Evolutionary conservation across 2,329 filamentous ascomycete genomes (phyloP).

Genomic region (Sporothrix globosa): DNA sequence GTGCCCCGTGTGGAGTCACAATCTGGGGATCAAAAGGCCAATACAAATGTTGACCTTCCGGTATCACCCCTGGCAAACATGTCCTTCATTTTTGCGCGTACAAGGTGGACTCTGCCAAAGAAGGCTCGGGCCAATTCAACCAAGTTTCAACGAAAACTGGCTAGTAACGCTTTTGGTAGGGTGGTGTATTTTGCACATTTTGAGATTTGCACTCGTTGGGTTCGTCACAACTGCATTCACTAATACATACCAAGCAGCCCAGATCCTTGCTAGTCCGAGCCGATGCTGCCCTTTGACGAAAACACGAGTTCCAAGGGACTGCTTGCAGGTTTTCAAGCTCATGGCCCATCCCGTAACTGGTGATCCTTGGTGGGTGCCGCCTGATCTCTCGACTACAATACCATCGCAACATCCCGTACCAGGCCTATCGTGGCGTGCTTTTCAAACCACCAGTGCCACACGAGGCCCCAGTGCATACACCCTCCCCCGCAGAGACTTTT

Average conservation of each 20-base stretch:
- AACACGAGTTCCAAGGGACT: slow-evolving; percentile 47
- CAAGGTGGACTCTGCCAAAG: slow-evolving; percentile 49
- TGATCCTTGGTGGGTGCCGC: slow-evolving; percentile 60
- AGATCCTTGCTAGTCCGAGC: slow-evolving; percentile 37
- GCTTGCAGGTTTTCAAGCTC: slow-evolving; percentile 65
- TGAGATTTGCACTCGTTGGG: background rate
- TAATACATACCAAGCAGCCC: slow-evolving; percentile 50
- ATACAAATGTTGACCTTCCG: slow-evolving; percentile 45
- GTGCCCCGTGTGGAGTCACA: background rate
- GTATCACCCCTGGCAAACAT: slow-evolving; percentile 60
- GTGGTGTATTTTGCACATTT: background rate
- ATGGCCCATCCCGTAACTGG: slow-evolving; percentile 58
- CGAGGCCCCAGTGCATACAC: slow-evolving; percentile 38
- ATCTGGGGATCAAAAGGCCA: background rate
- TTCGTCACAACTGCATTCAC: background rate
- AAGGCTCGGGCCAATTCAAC: slow-evolving; percentile 38
- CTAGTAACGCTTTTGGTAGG: slow-evolving; percentile 67
- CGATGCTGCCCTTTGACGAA: slow-evolving; percentile 34
- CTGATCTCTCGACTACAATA: slow-evolving; percentile 27
- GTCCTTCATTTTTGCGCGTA: slow-evolving; percentile 50
- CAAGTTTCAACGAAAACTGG: slow-evolving; percentile 60
- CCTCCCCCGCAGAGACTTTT: slow-evolving; percentile 43
- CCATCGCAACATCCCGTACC: background rate
- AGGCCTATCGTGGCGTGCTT: background rate
- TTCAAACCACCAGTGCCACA: background rate